Evolutionary conservation across 2,329 filamentous ascomycete species (phyloP), one percentile per base, ranked within the genome.

Genomic region (Aspergillus transmontanensis): DNA sequence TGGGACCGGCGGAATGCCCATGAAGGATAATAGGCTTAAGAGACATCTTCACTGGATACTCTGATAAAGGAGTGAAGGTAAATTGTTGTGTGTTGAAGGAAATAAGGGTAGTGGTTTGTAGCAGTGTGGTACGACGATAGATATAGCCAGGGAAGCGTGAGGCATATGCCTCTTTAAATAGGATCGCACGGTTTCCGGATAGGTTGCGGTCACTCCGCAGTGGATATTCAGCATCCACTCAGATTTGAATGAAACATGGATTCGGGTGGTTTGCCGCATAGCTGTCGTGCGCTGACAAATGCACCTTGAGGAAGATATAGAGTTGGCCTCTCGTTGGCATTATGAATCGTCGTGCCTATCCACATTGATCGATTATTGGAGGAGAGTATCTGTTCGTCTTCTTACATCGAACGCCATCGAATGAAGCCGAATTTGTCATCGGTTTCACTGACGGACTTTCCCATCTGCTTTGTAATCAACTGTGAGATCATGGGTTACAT

Each of bases 1-100:
- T 75, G 41, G 73, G 72, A 28, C 70, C 71, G 21, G 30, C 34
- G n/a, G 55, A 45, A 50, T 72, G 68, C 54, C 63, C 63, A 54
- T 66, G 69, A 46, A 69, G 62, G 58, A 54, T 62, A 60, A 66
- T 60, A 53, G 63, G 50, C 45, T 67, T 67, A 60, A 67, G 67
- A 54, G 69, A 68, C 66, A 67, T 69, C 16, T 16, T 64, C 10
- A 16, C 32, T 51, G 14, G 51, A 19, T 21, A n/a, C 9, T 26
- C n/a, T 55, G 12, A 3, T 11, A n/a, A 21, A 9, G 11, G 11
- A 32, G 26, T 45, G 16, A 36, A n/a, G 19, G 23, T 6, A 46
- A n/a, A n/a, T 28, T 55, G 36, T n/a, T 11, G 4, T 11, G 19
- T 30, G 9, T 32, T 30, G 26, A 36, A 34, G 19, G 9, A 54